These are phyloP conservation scores for Hypoxylon crocopeplum DNA, from an alignment of 495 filamentous ascomycete genomes.

Conservation along the genomic window DNA sequence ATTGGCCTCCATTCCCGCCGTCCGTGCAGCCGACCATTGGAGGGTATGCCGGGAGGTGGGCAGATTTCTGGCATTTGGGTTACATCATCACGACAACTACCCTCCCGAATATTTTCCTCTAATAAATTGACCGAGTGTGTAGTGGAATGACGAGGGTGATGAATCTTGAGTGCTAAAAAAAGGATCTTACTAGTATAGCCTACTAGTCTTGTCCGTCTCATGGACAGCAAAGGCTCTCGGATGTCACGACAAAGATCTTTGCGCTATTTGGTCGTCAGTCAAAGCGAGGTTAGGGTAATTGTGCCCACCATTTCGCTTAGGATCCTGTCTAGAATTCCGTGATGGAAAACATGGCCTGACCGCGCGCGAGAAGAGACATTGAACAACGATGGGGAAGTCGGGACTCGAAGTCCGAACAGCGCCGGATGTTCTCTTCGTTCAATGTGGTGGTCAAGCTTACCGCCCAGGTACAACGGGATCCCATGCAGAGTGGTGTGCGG, in stretches of 20 bases:
- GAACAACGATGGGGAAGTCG: slow-evolving; percentile 10
- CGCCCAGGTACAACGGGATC: slow-evolving; percentile 41
- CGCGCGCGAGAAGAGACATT: slow-evolving; percentile 9
- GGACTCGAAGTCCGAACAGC: slow-evolving; percentile 22
- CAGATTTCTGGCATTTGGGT: slow-evolving; percentile 17
- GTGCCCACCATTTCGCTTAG: too few relatives aligned
- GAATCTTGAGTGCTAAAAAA: slow-evolving; percentile 8
- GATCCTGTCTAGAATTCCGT: too few relatives aligned
- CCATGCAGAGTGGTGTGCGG: slow-evolving; percentile 33
- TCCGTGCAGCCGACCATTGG: slow-evolving; percentile 26
- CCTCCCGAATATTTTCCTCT: slow-evolving; percentile 32
- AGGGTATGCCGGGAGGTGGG: slow-evolving; percentile 4
- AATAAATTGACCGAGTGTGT: slow-evolving; percentile 25
- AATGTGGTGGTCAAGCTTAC: slow-evolving; percentile 30
- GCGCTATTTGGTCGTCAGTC: too few relatives aligned
- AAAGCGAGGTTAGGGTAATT: too few relatives aligned
- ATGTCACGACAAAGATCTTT: background rate
- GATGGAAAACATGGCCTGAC: slow-evolving; percentile 7
- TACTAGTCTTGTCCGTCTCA: slow-evolving; percentile 5
- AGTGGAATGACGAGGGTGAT: slow-evolving; percentile 4
- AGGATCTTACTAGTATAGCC: slow-evolving; percentile 2
- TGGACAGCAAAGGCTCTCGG: background rate
- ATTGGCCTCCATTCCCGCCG: slow-evolving; percentile 29
- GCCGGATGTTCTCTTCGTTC: slow-evolving; percentile 17
- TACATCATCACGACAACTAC: slow-evolving; percentile 33